These are phyloP conservation scores for Leersia perrieri DNA, from an alignment of 176 grass and related monocot genomes.

Conservation along the genomic window DNA sequence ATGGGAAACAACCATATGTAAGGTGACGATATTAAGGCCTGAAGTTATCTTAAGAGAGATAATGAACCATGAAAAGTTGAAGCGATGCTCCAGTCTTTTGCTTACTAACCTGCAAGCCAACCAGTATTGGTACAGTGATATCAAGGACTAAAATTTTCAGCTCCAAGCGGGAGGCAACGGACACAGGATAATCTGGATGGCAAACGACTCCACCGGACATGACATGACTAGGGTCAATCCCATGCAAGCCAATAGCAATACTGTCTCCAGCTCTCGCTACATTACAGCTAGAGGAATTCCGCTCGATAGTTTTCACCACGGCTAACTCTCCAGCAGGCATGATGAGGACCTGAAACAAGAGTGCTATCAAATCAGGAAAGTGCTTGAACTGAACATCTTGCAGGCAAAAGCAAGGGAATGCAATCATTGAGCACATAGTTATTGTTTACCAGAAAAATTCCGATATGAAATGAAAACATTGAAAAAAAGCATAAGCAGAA, in stretches of 20 bases:
- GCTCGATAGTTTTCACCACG: slow-evolving; percentile 50
- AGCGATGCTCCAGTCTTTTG: background rate
- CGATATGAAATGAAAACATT: background rate
- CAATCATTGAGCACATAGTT: background rate
- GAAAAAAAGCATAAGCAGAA: background rate
- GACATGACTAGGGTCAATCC: slow-evolving; percentile 51
- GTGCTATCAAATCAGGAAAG: background rate
- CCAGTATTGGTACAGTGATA: slow-evolving; percentile 59
- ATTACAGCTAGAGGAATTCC: slow-evolving; percentile 50
- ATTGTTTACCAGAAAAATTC: background rate
- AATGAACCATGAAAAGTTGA: background rate
- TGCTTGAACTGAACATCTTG: background rate
- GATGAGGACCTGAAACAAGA: slow-evolving; percentile 58
- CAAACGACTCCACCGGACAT: slow-evolving; percentile 64
- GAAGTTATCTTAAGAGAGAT: background rate
- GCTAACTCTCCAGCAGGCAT: slow-evolving; percentile 68
- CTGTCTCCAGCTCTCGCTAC: slow-evolving; percentile 72
- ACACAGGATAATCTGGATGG: slow-evolving; percentile 66
- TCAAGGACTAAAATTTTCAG: slow-evolving; percentile 80
- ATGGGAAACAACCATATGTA: background rate
- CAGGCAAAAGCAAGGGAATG: background rate
- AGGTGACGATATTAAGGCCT: background rate
- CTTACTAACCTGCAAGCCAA: slow-evolving; percentile 65
- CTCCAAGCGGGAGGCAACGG: slow-evolving; percentile 52
- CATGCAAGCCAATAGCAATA: slow-evolving; percentile 63